phyloP scores from a whole-genome alignment of 768 basidiomycete species.

The Mycena rebaudengoi region DNA sequence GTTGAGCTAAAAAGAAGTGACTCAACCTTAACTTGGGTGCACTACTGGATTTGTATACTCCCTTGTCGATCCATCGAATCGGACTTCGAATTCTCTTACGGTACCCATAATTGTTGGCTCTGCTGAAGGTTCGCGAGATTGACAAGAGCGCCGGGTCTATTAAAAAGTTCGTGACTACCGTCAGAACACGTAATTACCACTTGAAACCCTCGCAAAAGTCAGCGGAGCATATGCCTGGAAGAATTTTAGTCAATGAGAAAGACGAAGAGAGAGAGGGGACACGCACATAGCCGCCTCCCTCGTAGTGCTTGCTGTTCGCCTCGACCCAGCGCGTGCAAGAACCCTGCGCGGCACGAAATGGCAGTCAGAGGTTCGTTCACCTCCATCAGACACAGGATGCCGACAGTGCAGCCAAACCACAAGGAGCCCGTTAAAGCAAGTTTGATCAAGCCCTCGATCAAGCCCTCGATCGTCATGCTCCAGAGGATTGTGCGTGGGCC shows the following conservation, averaged over 20 bases:
- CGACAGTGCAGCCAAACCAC: slow-evolving; percentile 85
- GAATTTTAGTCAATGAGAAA: slow-evolving; percentile 29
- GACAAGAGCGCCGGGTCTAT: too few species aligned
- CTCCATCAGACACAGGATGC: slow-evolving; percentile 94
- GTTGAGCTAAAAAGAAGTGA: too few species aligned
- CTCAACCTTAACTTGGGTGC: too few species aligned
- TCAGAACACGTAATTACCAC: too few species aligned
- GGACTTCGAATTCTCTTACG: too few species aligned
- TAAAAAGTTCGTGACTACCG: too few species aligned
- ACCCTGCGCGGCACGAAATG: slow-evolving; percentile 60
- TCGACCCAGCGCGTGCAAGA: slow-evolving; percentile 99
- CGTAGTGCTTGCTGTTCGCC: slow-evolving; percentile 95
- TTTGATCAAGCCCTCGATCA: slow-evolving; percentile 66
- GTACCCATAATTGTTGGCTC: too few species aligned
- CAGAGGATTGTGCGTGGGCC: slow-evolving; percentile 96
- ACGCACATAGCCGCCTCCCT: slow-evolving; percentile 89
- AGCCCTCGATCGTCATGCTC: slow-evolving; percentile 80
- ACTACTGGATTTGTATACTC: too few species aligned
- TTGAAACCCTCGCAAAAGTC: slow-evolving; percentile 49
- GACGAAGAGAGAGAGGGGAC: slow-evolving; percentile 41
- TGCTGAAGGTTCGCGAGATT: too few species aligned
- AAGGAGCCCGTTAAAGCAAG: slow-evolving; percentile 61
- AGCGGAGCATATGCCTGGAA: slow-evolving; percentile 61
- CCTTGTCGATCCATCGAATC: too few species aligned
- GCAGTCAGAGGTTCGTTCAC: slow-evolving; percentile 54